Percentiles rank a stretch among this genome's conserved stretches.
phyloP scores from a whole-genome alignment of 2,329 filamentous ascomycete species.

The Talaromyces sp. region DNA sequence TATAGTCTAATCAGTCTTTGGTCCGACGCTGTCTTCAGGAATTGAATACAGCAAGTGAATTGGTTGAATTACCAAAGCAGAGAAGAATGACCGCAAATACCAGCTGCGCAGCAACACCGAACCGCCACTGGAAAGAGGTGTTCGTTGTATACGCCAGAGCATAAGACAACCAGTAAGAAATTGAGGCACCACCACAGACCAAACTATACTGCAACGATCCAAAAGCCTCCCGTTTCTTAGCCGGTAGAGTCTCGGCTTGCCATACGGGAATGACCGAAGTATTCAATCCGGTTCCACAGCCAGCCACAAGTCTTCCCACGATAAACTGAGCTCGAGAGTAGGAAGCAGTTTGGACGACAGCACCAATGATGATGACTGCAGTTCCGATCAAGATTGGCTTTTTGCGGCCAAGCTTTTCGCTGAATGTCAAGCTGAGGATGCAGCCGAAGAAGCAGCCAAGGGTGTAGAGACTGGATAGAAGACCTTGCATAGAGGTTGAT shows the following conservation, averaged over 20 bases:
- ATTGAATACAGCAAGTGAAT: not conserved
- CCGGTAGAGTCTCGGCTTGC: conserved; percentile 17
- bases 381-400: conserved; percentile 23
- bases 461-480: conserved; percentile 21
- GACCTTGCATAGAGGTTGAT: conserved; percentile 13
- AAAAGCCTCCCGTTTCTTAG: conserved; percentile 16
- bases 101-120: conserved; percentile 25
- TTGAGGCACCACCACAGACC: conserved; percentile 9
- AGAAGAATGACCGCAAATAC: conserved; percentile 34
- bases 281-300: conserved; percentile 40
- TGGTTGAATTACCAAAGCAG: not conserved
- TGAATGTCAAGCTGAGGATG: conserved; percentile 23
- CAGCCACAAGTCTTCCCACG: conserved; percentile 50
- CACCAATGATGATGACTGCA: conserved; percentile 26
- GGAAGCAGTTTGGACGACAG: conserved; percentile 27
- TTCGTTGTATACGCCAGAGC: conserved; percentile 13
- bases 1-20: not conserved
- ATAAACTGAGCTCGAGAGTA: conserved; percentile 33
- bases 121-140: conserved; percentile 19
- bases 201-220: conserved; percentile 13
- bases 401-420: conserved; percentile 25
- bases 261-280: conserved; percentile 29
- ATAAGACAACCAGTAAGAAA: conserved; percentile 19
- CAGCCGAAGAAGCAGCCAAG: conserved; percentile 30
- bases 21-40: not conserved